phyloP scores from a whole-genome alignment of 345 rosid genomes.

The Acer yangbiense region DNA sequence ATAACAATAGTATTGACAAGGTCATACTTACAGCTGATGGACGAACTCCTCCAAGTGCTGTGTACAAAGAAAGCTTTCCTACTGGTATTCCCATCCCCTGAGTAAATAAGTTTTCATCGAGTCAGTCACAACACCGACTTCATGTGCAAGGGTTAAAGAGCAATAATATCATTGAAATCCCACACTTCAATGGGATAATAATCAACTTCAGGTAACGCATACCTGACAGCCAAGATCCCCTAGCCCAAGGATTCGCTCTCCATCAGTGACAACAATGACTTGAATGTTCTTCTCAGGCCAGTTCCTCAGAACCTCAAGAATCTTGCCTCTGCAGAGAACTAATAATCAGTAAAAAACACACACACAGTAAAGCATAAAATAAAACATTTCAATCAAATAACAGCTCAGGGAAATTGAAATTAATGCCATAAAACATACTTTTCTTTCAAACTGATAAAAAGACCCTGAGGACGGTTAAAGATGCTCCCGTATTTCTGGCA shows the following conservation, averaged over 20 bases:
- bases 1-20: background rate
- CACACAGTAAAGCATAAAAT: too few relatives aligned
- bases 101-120: background rate
- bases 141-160: background rate
- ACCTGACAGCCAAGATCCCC: conserved; percentile 99
- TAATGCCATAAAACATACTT: conserved; percentile 47
- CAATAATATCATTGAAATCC: background rate
- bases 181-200: background rate
- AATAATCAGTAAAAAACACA: conserved; percentile 12
- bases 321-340: conserved; percentile 65
- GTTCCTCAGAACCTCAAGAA: conserved; percentile 85
- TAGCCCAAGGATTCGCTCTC: conserved; percentile 92
- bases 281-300: conserved; percentile 96
- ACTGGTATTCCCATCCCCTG: conserved; percentile 99
- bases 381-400: too few relatives aligned
- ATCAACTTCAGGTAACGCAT: conserved; percentile 12
- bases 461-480: conserved; percentile 96
- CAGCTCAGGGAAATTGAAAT: conserved; percentile 7
- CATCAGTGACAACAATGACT: conserved; percentile 96
- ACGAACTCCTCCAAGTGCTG: conserved; percentile 96
- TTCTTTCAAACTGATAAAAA: conserved; percentile 89
- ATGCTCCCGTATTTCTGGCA: conserved; percentile 98
- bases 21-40: conserved; percentile 84
- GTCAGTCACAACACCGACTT: background rate
- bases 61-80: conserved; percentile 89